A percentile compares a stretch with the other conserved stretches of the same genome.
Conservation (phyloP, 2,329 filamentous ascomycete genomes). For the Penicillium sp. region DNA sequence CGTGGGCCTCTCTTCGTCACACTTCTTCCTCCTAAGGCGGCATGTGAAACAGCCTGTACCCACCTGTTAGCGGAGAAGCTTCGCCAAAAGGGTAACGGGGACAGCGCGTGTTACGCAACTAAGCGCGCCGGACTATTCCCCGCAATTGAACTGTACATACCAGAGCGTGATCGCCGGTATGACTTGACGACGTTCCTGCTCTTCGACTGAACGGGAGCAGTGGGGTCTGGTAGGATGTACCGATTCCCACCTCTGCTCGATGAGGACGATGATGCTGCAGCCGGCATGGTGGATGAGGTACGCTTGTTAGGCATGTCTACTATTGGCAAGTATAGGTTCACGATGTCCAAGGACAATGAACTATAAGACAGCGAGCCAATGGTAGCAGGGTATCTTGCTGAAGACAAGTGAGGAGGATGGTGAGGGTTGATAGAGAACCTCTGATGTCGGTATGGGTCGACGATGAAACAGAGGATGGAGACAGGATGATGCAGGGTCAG, state of each 20-base stretch:
- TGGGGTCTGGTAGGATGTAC: constrained; percentile 3
- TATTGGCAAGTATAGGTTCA: not conserved
- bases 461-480: constrained; percentile 16
- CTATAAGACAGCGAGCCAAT: not conserved
- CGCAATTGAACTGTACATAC: constrained; percentile 5
- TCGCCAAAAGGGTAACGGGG: not conserved
- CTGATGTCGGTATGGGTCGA: constrained; percentile 15
- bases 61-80: not conserved
- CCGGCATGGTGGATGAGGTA: not conserved
- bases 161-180: constrained; percentile 16
- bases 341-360: not conserved
- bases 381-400: constrained; percentile 2
- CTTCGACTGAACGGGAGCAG: not conserved
- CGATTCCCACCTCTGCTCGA: not conserved
- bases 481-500: constrained; percentile 8
- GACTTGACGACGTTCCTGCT: not conserved
- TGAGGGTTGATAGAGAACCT: constrained; percentile 6
- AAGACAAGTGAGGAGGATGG: constrained; percentile 4
- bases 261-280: not conserved
- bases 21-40: constrained; percentile 70
- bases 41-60: constrained; percentile 67
- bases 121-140: not conserved
- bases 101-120: not conserved
- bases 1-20: constrained; percentile 65
- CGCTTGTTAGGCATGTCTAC: not conserved